These are phyloP conservation scores for Boletus mariae DNA, from an alignment of 1,284 basidiomycete species.

Conservation along the genomic window DNA sequence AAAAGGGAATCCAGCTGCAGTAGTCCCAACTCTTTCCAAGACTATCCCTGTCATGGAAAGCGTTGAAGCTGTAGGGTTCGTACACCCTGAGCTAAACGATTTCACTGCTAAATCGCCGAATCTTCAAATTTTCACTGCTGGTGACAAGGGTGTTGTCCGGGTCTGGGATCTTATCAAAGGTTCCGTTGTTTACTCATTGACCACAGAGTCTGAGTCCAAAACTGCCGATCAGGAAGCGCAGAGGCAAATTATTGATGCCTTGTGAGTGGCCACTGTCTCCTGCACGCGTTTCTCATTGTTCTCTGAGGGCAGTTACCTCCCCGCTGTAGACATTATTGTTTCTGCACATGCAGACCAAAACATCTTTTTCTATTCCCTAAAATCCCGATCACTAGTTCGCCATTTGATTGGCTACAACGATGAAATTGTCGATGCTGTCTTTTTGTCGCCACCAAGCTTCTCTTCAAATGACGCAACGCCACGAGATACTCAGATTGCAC, in stretches of 20 bases:
- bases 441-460: slow-evolving; percentile 54
- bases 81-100: slow-evolving; percentile 50
- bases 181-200: slow-evolving; percentile 59
- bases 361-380: slow-evolving; percentile 82
- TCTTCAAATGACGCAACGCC: slow-evolving; percentile 15
- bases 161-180: slow-evolving; percentile 81
- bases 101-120: slow-evolving; percentile 40
- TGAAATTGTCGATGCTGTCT: slow-evolving; percentile 89
- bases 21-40: slow-evolving; percentile 61
- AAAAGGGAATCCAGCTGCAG: slow-evolving; percentile 45
- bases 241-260: slow-evolving; percentile 65
- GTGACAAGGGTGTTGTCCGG: slow-evolving; percentile 80
- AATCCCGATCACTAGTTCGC: slow-evolving; percentile 59
- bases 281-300: slow-evolving; percentile 19
- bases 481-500: slow-evolving; percentile 74
- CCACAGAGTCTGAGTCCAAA: slow-evolving; percentile 42
- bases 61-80: slow-evolving; percentile 79
- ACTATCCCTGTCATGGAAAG: slow-evolving; percentile 87
- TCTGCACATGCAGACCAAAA: slow-evolving; percentile 98
- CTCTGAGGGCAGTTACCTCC: slow-evolving; percentile 56
- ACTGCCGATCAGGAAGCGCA: slow-evolving; percentile 72
- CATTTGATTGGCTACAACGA: slow-evolving; percentile 98
- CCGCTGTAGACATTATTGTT: slow-evolving; percentile 62
- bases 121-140: slow-evolving; percentile 80
- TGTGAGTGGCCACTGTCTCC: slow-evolving; percentile 48